phyloP scores from a whole-genome alignment of 2,329 filamentous ascomycete species.

The Alternaria sp. region DNA sequence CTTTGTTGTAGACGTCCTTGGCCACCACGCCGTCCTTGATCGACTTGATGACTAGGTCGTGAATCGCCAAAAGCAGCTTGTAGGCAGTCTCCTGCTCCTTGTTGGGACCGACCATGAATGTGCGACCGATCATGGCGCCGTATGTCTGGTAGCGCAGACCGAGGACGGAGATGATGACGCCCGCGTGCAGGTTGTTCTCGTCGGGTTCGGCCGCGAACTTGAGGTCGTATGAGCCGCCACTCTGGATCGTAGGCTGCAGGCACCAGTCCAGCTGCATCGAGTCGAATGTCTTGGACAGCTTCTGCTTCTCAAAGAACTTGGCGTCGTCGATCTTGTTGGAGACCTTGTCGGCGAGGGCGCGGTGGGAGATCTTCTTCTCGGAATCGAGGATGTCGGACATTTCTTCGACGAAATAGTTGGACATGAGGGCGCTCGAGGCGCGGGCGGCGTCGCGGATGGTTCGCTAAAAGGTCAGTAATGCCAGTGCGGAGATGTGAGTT shows the following conservation, averaged over 20 bases:
- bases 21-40: slow-evolving; percentile 83
- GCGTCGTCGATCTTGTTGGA: slow-evolving; percentile 89
- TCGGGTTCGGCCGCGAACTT: slow-evolving; percentile 80
- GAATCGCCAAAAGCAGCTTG: slow-evolving; percentile 82
- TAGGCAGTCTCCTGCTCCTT: slow-evolving; percentile 95
- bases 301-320: slow-evolving; percentile 89
- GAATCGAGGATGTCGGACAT: slow-evolving; percentile 96
- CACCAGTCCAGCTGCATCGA: slow-evolving; percentile 91
- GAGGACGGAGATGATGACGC: slow-evolving; percentile 90
- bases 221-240: slow-evolving; percentile 92
- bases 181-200: slow-evolving; percentile 81
- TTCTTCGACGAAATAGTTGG: slow-evolving; percentile 95
- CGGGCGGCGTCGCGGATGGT: slow-evolving; percentile 93
- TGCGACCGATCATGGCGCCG: slow-evolving; percentile 88
- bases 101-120: slow-evolving; percentile 95
- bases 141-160: slow-evolving; percentile 96
- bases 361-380: slow-evolving; percentile 96
- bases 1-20: slow-evolving; percentile 93
- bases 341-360: slow-evolving; percentile 82
- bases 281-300: slow-evolving; percentile 87
- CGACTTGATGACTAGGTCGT: slow-evolving; percentile 89
- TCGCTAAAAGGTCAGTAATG: slow-evolving; percentile 58
- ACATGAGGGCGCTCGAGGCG: slow-evolving; percentile 92
- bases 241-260: slow-evolving; percentile 88
- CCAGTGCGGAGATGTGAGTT: neutral